Percentiles rank a stretch among this genome's conserved stretches.
These are phyloP conservation scores for Didymella sp. DNA, from an alignment of 2,329 filamentous ascomycete genomes.

Conservation along the genomic window DNA sequence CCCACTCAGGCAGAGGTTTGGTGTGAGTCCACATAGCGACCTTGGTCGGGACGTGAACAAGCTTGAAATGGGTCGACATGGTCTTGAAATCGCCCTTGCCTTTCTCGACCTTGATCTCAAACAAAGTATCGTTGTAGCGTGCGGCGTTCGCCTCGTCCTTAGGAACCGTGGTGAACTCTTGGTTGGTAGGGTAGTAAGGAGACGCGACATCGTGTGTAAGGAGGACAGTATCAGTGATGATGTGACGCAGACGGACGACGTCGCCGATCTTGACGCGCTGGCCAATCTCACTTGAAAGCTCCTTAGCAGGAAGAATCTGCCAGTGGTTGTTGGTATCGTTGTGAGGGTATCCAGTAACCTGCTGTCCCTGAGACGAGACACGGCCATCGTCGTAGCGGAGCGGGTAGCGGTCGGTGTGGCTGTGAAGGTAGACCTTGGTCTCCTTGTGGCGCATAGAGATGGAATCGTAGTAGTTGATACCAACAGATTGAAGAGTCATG, in stretches of 20 bases:
- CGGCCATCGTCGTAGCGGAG: conserved; percentile 96
- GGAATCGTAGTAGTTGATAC: conserved; percentile 87
- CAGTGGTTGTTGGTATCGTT: conserved; percentile 99
- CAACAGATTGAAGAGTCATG: conserved; percentile 85
- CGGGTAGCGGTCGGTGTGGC: conserved; percentile 86
- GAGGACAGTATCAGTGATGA: conserved; percentile 84
- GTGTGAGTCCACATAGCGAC: conserved; percentile 99
- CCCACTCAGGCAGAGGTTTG: conserved; percentile 96
- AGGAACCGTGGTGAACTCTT: conserved; percentile 90
- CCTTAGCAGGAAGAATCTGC: conserved; percentile 79
- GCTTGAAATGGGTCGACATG: conserved; percentile 91
- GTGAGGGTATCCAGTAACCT: conserved; percentile 96
- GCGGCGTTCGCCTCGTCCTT: conserved; percentile 74
- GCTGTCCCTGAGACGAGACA: conserved; percentile 94
- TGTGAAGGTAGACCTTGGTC: conserved; percentile 95
- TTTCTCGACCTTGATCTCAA: conserved; percentile 93
- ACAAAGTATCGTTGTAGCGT: conserved; percentile 87
- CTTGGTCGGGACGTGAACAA: conserved; percentile 91
- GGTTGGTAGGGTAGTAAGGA: conserved; percentile 94
- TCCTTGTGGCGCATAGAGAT: conserved; percentile 95
- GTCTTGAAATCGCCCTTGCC: conserved; percentile 83
- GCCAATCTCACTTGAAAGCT: conserved; percentile 60
- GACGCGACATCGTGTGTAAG: conserved; percentile 97
- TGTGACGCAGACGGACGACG: conserved; percentile 82
- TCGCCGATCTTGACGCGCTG: conserved; percentile 82